Percentiles rank a stretch among this genome's conserved stretches.
Conservation (phyloP, 2,329 filamentous ascomycete genomes). For the Cladosporium velox region DNA sequence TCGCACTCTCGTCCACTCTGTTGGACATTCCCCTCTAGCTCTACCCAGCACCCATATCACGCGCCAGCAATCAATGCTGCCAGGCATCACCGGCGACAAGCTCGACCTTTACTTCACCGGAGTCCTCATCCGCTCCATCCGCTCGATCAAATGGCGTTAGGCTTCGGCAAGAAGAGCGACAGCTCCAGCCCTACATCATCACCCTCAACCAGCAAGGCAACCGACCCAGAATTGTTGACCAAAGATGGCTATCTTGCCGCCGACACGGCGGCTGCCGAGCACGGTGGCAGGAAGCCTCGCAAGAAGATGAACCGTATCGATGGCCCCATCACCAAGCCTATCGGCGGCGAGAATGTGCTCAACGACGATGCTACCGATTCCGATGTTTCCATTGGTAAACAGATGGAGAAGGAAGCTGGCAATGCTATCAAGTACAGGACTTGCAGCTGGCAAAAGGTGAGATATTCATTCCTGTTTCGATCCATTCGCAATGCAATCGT, state of each 20-base stretch:
- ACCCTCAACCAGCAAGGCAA: constrained; percentile 20
- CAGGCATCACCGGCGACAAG: constrained; percentile 28
- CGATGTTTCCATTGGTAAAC: constrained; percentile 57
- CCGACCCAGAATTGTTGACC: constrained; percentile 23
- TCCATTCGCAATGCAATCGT: background rate
- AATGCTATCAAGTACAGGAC: constrained; percentile 88
- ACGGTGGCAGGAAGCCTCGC: constrained; percentile 34
- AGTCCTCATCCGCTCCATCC: constrained; percentile 45
- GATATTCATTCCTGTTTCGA: constrained; percentile 11
- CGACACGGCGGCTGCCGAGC: constrained; percentile 33
- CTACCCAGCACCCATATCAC: background rate
- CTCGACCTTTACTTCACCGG: constrained; percentile 31
- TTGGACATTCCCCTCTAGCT: background rate
- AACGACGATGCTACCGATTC: constrained; percentile 39
- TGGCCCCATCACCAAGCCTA: constrained; percentile 39
- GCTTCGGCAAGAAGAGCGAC: constrained; percentile 24
- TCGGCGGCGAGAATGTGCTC: constrained; percentile 28
- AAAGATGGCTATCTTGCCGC: constrained; percentile 30
- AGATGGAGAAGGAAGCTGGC: constrained; percentile 74
- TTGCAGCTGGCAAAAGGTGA: constrained; percentile 86
- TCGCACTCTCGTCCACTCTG: background rate
- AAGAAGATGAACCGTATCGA: constrained; percentile 45
- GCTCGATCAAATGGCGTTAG: constrained; percentile 56
- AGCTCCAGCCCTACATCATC: constrained; percentile 13
- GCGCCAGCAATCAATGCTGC: constrained; percentile 27